Evolutionary conservation across 2,329 filamentous ascomycete species (phyloP), one percentile per base, ranked within the genome.

Genomic region (Diaporthe citriasiana): DNA sequence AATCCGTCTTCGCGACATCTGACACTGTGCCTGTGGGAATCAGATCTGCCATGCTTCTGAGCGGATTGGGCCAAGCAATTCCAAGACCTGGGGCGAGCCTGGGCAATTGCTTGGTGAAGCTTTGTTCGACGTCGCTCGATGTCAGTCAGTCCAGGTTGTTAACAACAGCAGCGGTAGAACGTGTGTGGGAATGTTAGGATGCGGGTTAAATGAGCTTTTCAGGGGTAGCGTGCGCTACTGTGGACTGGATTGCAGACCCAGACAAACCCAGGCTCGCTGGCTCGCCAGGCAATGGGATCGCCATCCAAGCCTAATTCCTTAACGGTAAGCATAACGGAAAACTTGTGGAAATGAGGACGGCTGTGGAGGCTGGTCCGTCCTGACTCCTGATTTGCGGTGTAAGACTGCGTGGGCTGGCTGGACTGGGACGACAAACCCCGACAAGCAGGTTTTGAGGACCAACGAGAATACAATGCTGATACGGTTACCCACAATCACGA

Each of bases 321-420:
- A 69, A 73, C 51, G 60, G 60, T 69, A 73, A 73, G 71, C 60
- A 73, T 69, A 73, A 40, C 27, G 38, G 60, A 42, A 63, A 27
- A 63, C 38, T 35, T 66, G 63, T 66, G 45, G 45, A 51, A 66
- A 66, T 51, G 45, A 66, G 45, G 17, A 57, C 9, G 22, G 47
- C 27, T 35, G 47, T 33, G 60, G 55, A 71, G 38, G 42, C 30
- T 45, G 25, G n/a, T 22, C 27, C 35, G 55, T 38, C 17, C 55
- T 47, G 50, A n/a, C 60, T 50, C 63, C 56, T 51, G 38, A 27
- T 53, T 53, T 40, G 33, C 47, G 47, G 45, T 66, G 42, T 27
- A n/a, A 60, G 55, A 22, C 40, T 60, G 53, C n/a, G n/a, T 56
- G 56, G 53, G 8, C 51, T 47, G 33, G n/a, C n/a, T n/a, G 30